Evolutionary conservation across 1,139 yeast genomes (phyloP).

Genomic region (Yamadazyma buinensis): DNA sequence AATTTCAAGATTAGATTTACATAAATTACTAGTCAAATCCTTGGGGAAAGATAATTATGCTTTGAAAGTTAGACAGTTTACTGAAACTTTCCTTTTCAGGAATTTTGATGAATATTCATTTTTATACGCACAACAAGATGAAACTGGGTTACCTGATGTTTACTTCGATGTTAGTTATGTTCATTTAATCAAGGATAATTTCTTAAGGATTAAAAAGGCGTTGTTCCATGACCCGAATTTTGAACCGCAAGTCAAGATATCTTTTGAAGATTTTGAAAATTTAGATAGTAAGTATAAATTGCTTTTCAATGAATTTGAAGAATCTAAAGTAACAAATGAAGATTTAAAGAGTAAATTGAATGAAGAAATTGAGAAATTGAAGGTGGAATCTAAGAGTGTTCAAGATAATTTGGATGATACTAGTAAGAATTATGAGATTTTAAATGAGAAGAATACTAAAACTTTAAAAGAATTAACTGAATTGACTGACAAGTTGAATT

Average conservation of each 20-base stretch:
- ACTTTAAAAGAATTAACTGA: slow-evolving; percentile 31
- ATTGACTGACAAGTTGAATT: slow-evolving; percentile 30
- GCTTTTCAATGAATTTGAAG: slow-evolving; percentile 22
- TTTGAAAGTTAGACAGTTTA: slow-evolving; percentile 68
- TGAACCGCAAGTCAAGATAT: slow-evolving; percentile 65
- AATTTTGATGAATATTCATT: slow-evolving; percentile 47
- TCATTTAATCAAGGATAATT: slow-evolving; percentile 64
- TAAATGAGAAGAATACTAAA: slow-evolving; percentile 21
- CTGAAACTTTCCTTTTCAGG: slow-evolving; percentile 53
- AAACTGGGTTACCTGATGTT: slow-evolving; percentile 83
- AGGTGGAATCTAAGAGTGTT: slow-evolving; percentile 14
- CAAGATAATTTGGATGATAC: slow-evolving; percentile 12
- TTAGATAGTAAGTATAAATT: slow-evolving; percentile 40
- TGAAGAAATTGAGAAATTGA: slow-evolving; percentile 22
- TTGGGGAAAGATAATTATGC: slow-evolving; percentile 81
- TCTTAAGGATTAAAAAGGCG: slow-evolving; percentile 63
- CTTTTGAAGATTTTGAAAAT: slow-evolving; percentile 69
- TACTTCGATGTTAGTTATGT: slow-evolving; percentile 68
- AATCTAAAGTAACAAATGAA: slow-evolving; percentile 22
- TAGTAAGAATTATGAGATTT: slow-evolving; percentile 17
- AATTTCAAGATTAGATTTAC: slow-evolving; percentile 59
- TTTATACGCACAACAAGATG: slow-evolving; percentile 44
- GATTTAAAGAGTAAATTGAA: slow-evolving; percentile 25
- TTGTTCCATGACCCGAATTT: slow-evolving; percentile 69
- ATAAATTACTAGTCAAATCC: slow-evolving; percentile 58